phyloP scores from a whole-genome alignment of 352 stramenopile genomes.

The Phytophthora gonapodyides region DNA sequence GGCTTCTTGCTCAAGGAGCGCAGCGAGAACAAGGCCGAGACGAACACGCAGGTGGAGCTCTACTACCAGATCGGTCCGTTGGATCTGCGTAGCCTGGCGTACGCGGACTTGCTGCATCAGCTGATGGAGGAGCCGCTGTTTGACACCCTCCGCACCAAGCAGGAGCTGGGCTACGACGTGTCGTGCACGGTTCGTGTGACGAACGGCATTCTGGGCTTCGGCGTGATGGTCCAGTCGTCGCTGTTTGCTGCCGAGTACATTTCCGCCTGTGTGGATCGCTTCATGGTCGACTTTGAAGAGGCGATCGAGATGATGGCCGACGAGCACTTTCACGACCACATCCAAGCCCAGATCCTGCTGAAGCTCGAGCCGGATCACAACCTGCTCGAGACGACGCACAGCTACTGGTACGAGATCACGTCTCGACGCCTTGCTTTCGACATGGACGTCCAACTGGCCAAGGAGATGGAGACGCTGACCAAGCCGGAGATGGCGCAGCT shows the following conservation, averaged over 20 bases:
- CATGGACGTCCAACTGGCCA: slow-evolving; percentile 72
- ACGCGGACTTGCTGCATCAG: slow-evolving; percentile 83
- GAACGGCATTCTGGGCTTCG: slow-evolving; percentile 81
- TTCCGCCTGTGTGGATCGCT: slow-evolving; percentile 63
- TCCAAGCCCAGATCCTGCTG: slow-evolving; percentile 78
- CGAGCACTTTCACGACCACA: slow-evolving; percentile 79
- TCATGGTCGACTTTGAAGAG: slow-evolving; percentile 79
- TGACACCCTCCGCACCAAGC: slow-evolving; percentile 86
- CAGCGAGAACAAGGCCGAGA: slow-evolving; percentile 77
- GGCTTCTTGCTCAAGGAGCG: slow-evolving; percentile 61
- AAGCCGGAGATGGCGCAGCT: slow-evolving; percentile 65
- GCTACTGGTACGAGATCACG: slow-evolving; percentile 84
- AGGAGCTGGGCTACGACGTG: slow-evolving; percentile 90
- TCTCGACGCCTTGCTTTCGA: slow-evolving; percentile 74
- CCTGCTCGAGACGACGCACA: slow-evolving; percentile 72
- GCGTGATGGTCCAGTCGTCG: slow-evolving; percentile 86
- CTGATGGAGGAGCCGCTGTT: slow-evolving; percentile 92
- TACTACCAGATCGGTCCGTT: slow-evolving; percentile 89
- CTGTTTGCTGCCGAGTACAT: slow-evolving; percentile 74
- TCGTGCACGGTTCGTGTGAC: slow-evolving; percentile 86
- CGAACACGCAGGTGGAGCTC: slow-evolving; percentile 83
- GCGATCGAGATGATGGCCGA: slow-evolving; percentile 72
- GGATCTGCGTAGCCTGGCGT: slow-evolving; percentile 61
- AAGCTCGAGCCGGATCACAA: slow-evolving; percentile 85
- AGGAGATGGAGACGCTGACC: slow-evolving; percentile 68